Evolutionary conservation across 257 asterid genomes (phyloP).

Genomic region (Solanum ahanhuiri): DNA sequence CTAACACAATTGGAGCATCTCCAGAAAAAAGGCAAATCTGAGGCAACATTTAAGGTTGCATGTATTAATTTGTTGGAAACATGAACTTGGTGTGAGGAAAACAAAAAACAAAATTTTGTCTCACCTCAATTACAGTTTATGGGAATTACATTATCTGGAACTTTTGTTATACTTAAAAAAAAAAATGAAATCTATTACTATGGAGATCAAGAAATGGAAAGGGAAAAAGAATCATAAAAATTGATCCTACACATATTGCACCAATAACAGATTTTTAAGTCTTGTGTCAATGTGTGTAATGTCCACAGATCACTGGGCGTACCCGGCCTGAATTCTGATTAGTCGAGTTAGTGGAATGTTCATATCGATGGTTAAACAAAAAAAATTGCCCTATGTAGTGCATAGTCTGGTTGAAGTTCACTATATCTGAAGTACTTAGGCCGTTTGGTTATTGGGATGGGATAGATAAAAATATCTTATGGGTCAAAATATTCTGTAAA

Average conservation of each 20-base stretch:
- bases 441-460: neutral
- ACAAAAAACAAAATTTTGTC: neutral
- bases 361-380: neutral
- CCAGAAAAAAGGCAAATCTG: neutral
- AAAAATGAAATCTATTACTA: neutral
- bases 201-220: neutral
- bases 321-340: too few species aligned
- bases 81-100: neutral
- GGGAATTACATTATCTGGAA: neutral
- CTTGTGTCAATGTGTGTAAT: neutral
- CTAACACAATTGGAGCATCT: neutral
- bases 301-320: neutral
- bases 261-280: neutral
- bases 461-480: neutral
- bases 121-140: neutral
- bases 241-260: neutral
- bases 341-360: too few species aligned
- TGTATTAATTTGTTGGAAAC: neutral
- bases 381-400: too few species aligned
- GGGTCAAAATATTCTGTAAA: too few species aligned
- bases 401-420: neutral
- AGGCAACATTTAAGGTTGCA: neutral
- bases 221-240: neutral
- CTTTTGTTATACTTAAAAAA: neutral
- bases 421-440: neutral